Evolutionary conservation across 2,329 filamentous ascomycete genomes (phyloP).

Genomic region (Catunica adiposa): DNA sequence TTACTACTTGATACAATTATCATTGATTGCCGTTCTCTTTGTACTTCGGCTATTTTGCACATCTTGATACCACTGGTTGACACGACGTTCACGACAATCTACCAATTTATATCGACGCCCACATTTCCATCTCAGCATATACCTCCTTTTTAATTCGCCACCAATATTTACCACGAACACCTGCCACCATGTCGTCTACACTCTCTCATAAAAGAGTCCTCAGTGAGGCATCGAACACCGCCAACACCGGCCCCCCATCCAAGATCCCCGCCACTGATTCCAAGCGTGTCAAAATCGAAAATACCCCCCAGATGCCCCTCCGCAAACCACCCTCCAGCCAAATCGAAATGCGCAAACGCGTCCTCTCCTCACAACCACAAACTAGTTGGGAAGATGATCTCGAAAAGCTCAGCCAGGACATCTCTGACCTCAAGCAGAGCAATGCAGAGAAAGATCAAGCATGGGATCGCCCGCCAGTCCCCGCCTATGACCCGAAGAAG

Average conservation of each 20-base stretch:
- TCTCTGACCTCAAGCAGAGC: slow-evolving; percentile 65
- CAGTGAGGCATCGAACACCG: not conserved
- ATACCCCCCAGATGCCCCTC: not conserved
- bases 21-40: not conserved
- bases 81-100: not conserved
- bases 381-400: slow-evolving; percentile 87
- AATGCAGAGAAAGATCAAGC: slow-evolving; percentile 88
- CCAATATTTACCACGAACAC: not conserved
- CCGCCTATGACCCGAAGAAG: slow-evolving; percentile 36
- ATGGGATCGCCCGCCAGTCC: slow-evolving; percentile 53
- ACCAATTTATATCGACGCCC: not conserved
- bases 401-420: slow-evolving; percentile 91
- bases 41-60: too few relatives aligned
- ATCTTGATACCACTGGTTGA: not conserved
- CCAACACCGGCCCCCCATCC: not conserved
- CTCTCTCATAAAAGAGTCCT: slow-evolving; percentile 10
- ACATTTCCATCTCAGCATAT: not conserved
- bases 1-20: not conserved
- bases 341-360: slow-evolving; percentile 37
- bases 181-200: not conserved
- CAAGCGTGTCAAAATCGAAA: slow-evolving; percentile 8
- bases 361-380: slow-evolving; percentile 64
- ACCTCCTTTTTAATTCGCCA: not conserved
- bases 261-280: not conserved
- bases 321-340: slow-evolving; percentile 27